Conservation (phyloP, 1,139 yeast genomes). For the Saccharomyces uvarum region DNA sequence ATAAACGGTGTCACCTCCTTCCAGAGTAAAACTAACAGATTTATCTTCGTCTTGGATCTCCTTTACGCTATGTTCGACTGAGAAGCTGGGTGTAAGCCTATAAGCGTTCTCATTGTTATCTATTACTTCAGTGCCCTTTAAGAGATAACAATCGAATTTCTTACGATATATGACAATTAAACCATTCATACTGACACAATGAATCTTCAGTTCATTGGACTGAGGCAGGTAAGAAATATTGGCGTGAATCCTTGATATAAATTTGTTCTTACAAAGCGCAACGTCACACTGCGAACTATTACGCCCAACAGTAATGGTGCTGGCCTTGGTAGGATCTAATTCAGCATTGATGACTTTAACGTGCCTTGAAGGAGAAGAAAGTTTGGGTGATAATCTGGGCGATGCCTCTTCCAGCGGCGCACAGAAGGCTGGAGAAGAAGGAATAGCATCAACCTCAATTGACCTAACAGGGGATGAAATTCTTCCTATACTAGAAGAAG, state of each 20-base stretch:
- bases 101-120: conserved; percentile 9
- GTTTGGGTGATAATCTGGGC: neutral
- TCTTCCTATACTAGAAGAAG: conserved; percentile 46
- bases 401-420: neutral
- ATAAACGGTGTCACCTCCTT: conserved; percentile 46
- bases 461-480: conserved; percentile 34
- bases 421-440: conserved; percentile 14
- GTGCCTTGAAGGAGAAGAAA: neutral
- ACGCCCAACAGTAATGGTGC: conserved; percentile 26
- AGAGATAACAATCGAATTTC: conserved; percentile 19
- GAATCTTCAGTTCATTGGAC: conserved; percentile 27
- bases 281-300: conserved; percentile 27
- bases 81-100: neutral
- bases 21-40: conserved; percentile 44
- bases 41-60: conserved; percentile 11
- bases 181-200: conserved; percentile 36
- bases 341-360: conserved; percentile 10
- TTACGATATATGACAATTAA: conserved; percentile 29
- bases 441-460: neutral
- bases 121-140: conserved; percentile 1
- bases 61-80: neutral
- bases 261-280: conserved; percentile 26
- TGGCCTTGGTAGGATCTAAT: conserved; percentile 15
- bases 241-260: conserved; percentile 31
- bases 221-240: conserved; percentile 26